phyloP scores from a whole-genome alignment of 257 asterid genomes.

The Solanum piurae region DNA sequence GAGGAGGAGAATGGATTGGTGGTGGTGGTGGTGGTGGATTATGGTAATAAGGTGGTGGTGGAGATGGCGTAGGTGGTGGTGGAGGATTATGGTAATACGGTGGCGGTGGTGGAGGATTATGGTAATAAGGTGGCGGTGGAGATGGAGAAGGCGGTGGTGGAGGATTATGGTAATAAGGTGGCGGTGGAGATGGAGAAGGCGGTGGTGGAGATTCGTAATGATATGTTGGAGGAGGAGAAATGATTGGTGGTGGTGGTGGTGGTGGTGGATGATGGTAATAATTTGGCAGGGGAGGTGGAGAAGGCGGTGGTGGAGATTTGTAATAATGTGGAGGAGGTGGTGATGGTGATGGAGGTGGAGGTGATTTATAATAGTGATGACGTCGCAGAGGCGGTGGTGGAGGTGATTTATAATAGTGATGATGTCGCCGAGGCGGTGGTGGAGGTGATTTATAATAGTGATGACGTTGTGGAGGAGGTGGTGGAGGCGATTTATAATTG shows the following conservation, averaged over 20 bases:
- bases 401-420: not conserved
- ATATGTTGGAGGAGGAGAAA: not conserved
- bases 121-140: not conserved
- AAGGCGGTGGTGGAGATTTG: not conserved
- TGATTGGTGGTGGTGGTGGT: not conserved
- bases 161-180: not conserved
- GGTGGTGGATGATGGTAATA: not conserved
- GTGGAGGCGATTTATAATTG: not conserved
- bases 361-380: not conserved
- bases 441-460: not conserved
- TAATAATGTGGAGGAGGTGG: not conserved
- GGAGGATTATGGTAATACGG: not conserved
- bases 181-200: not conserved
- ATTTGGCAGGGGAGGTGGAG: not conserved
- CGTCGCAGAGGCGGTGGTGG: not conserved
- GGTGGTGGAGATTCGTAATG: not conserved
- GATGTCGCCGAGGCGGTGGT: not conserved
- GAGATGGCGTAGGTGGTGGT: not conserved
- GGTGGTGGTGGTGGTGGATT: not conserved
- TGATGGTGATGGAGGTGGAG: not conserved
- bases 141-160: not conserved
- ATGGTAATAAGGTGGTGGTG: not conserved
- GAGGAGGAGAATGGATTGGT: not conserved
- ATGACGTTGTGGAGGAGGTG: not conserved
- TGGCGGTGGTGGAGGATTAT: not conserved